Evolutionary conservation across 805 yeast genomes (phyloP).

Genomic region (Saccharomyces jurei): DNA sequence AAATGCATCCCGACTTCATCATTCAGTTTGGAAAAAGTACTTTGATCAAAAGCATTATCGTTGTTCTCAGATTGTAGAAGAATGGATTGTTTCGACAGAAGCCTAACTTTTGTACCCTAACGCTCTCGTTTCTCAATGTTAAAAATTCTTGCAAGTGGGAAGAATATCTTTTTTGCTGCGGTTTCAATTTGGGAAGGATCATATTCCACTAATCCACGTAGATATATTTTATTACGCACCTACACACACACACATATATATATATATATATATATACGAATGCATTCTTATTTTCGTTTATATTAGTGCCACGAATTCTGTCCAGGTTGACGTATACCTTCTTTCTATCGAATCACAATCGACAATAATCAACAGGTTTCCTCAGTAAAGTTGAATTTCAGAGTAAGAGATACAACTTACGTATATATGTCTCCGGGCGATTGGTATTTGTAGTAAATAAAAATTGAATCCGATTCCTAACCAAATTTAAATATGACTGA

Average conservation of each 20-base stretch:
- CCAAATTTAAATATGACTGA: not conserved
- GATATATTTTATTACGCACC: not conserved
- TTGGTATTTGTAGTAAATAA: too few relatives aligned
- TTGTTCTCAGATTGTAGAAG: slow-evolving; percentile 39
- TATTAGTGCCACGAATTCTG: too few relatives aligned
- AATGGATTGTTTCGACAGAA: slow-evolving; percentile 12
- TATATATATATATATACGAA: not conserved
- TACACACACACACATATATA: too few relatives aligned
- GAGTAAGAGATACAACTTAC: too few relatives aligned
- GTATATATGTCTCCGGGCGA: too few relatives aligned
- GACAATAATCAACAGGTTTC: too few relatives aligned
- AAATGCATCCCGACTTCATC: slow-evolving; percentile 49
- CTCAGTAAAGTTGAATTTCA: too few relatives aligned
- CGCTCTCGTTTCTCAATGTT: not conserved
- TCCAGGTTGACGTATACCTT: too few relatives aligned
- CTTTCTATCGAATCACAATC: too few relatives aligned
- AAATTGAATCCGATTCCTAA: not conserved
- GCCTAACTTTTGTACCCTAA: not conserved
- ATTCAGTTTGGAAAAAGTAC: slow-evolving; percentile 79
- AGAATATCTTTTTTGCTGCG: not conserved
- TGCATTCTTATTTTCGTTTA: not conserved
- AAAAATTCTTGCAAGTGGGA: not conserved
- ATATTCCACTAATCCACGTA: not conserved
- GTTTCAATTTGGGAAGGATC: not conserved
- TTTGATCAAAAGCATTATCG: slow-evolving; percentile 70